A percentile compares a stretch with the other conserved stretches of the same genome.
phyloP scores from a whole-genome alignment of 805 yeast genomes.

The Candida ulmi region DNA sequence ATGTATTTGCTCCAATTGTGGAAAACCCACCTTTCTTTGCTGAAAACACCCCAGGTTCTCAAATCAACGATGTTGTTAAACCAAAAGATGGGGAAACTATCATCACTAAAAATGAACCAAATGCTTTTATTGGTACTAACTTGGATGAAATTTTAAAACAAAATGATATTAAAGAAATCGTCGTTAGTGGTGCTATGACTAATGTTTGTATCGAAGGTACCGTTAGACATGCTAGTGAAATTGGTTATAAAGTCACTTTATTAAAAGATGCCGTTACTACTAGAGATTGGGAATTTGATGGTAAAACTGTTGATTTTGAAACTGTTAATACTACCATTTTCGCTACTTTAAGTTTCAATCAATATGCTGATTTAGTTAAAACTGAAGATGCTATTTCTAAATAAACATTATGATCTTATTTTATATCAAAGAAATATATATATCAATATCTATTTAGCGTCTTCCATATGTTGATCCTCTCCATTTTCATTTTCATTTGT shows the following conservation, averaged over 20 bases:
- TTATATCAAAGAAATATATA: no score
- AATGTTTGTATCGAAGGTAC: constrained; percentile 18
- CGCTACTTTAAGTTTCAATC: constrained; percentile 14
- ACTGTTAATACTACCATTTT: constrained; percentile 10
- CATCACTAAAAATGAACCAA: constrained; percentile 11
- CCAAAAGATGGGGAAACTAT: constrained; percentile 7
- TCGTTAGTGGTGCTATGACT: constrained; percentile 17
- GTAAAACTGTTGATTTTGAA: constrained; percentile 6
- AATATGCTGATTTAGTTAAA: constrained; percentile 8
- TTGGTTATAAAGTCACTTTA: constrained; percentile 11
- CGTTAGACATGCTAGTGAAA: constrained; percentile 13
- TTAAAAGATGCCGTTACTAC: constrained; percentile 16
- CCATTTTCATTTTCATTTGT: constrained; percentile 1
- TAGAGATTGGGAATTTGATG: constrained; percentile 14
- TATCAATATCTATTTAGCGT: constrained; percentile 2
- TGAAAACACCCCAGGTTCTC: constrained; percentile 7
- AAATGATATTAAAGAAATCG: constrained; percentile 5
- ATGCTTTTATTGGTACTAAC: constrained; percentile 12
- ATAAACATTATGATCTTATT: no score
- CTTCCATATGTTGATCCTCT: constrained; percentile 6
- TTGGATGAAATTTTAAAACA: constrained; percentile 6
- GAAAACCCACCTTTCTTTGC: constrained; percentile 9
- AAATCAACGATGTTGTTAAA: constrained; percentile 8
- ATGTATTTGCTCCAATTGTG: background rate
- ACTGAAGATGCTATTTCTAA: constrained; percentile 2